Conservation (phyloP, 176 grass and related monocot genomes). For the Aegilops longissima region DNA sequence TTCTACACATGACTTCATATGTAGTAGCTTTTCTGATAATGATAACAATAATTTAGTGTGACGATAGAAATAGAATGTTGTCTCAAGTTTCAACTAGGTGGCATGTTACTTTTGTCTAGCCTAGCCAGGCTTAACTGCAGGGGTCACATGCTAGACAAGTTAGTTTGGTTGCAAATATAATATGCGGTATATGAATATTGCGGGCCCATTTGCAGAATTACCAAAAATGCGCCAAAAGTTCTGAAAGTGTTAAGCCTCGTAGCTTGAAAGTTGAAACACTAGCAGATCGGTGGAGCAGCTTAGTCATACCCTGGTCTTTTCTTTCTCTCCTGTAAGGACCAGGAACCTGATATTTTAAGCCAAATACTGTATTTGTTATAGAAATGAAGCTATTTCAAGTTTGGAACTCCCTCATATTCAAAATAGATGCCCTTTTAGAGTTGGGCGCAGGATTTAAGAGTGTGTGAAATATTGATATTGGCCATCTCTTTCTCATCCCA, state of each 20-base stretch:
- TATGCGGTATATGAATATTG: neutral
- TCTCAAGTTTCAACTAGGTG: neutral
- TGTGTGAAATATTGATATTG: neutral
- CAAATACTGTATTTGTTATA: neutral
- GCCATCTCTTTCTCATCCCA: neutral
- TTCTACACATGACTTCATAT: neutral
- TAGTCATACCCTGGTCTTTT: neutral
- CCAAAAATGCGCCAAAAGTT: neutral
- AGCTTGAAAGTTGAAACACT: constrained; percentile 12
- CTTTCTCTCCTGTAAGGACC: neutral
- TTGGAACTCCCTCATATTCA: neutral
- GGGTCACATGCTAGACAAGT: neutral
- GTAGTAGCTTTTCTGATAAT: neutral
- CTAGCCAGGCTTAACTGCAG: neutral
- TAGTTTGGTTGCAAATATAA: neutral
- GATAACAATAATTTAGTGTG: neutral
- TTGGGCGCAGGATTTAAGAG: neutral
- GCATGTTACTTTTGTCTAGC: neutral
- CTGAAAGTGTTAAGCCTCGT: neutral
- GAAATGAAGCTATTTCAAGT: neutral
- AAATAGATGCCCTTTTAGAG: neutral
- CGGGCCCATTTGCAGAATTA: neutral
- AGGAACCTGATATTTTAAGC: neutral
- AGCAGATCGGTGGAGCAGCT: neutral
- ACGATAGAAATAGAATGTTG: neutral